Conservation (phyloP, 306 rosid genomes). For the Dicorynia guianensis region DNA sequence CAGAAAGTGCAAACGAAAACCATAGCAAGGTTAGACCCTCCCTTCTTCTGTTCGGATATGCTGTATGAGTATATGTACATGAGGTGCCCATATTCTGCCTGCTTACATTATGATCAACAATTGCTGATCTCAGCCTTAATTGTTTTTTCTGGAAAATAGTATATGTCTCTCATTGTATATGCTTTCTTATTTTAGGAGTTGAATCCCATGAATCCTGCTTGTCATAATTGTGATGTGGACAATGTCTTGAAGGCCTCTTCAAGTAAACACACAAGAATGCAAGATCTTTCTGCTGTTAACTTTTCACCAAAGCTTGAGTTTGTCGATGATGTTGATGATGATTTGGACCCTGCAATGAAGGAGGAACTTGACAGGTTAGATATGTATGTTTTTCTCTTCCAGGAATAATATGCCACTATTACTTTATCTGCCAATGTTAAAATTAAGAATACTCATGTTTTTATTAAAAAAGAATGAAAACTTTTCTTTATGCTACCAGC, state of each 20-base stretch:
- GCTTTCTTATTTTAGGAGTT: slow-evolving; percentile 58
- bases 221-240: slow-evolving; percentile 52
- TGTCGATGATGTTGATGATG: slow-evolving; percentile 80
- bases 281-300: slow-evolving; percentile 52
- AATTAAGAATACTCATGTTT: neutral
- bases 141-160: slow-evolving; percentile 15
- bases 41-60: slow-evolving; percentile 9
- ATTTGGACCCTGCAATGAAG: slow-evolving; percentile 87
- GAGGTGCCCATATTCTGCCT: slow-evolving; percentile 3
- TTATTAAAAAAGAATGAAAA: neutral
- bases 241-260: slow-evolving; percentile 53
- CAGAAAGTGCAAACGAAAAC: slow-evolving; percentile 52
- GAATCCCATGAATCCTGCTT: slow-evolving; percentile 53
- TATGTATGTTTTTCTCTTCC: slow-evolving; percentile 25
- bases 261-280: slow-evolving; percentile 57
- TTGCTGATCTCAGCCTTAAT: neutral
- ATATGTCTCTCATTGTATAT: slow-evolving; percentile 27
- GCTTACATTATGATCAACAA: neutral
- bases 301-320: slow-evolving; percentile 69
- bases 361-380: slow-evolving; percentile 88
- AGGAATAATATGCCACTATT: neutral
- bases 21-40: slow-evolving; percentile 57
- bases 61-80: neutral
- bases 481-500: neutral
- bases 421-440: neutral